phyloP scores from a whole-genome alignment of 192 early-diverging fungal genomes.

The Podila epigama region DNA sequence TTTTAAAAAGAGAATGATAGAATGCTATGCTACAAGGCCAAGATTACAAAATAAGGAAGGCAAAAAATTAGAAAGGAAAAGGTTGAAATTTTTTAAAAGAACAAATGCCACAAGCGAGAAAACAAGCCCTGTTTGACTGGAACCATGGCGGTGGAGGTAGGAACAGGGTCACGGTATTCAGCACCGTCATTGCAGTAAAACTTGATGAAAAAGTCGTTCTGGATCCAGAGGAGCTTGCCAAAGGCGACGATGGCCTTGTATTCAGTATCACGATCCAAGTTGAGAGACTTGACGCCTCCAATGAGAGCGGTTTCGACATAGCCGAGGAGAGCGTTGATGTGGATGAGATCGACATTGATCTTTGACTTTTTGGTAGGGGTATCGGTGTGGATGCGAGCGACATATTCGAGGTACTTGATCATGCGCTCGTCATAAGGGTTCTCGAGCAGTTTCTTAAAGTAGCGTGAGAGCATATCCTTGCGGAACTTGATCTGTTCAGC shows the following conservation, averaged over 20 bases:
- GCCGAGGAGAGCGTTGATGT: constrained; percentile 79
- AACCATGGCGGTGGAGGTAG: constrained; percentile 43
- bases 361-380: constrained; percentile 76
- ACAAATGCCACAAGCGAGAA: constrained; percentile 23
- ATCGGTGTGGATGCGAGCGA: constrained; percentile 80
- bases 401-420: constrained; percentile 82
- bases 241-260: constrained; percentile 71
- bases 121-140: constrained; percentile 24
- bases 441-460: constrained; percentile 69
- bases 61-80: neutral
- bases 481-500: constrained; percentile 83
- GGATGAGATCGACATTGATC: constrained; percentile 86
- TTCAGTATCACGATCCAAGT: constrained; percentile 63
- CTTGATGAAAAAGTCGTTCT: constrained; percentile 82
- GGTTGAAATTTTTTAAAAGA: constrained; percentile 7
- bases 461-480: constrained; percentile 75
- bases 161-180: constrained; percentile 25
- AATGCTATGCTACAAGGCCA: too few relatives aligned
- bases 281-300: constrained; percentile 58
- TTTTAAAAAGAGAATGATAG: too few relatives aligned
- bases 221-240: constrained; percentile 84
- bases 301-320: constrained; percentile 66
- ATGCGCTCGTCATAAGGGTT: constrained; percentile 60
- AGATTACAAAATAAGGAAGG: neutral
- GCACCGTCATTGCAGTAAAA: constrained; percentile 74